phyloP scores from a whole-genome alignment of 306 rosid genomes.

The Cucumis melo region DNA sequence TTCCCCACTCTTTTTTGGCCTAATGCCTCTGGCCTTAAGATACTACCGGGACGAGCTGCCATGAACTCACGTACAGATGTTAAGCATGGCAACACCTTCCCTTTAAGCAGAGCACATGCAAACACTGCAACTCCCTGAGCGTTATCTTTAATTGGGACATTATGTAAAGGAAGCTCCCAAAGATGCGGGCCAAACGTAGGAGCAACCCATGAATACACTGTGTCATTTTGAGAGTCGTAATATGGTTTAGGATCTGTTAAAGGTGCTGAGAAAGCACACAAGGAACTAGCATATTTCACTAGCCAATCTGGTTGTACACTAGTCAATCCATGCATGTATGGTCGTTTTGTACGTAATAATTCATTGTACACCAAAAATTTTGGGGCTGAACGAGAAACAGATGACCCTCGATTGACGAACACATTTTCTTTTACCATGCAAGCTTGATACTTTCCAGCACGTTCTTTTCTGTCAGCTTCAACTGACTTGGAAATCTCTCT shows the following conservation, averaged over 20 bases:
- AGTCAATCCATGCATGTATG: constrained; percentile 86
- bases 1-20: constrained; percentile 77
- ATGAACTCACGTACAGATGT: constrained; percentile 36
- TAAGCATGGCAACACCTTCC: constrained; percentile 75
- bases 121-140: constrained; percentile 38
- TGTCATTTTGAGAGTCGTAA: constrained; percentile 52
- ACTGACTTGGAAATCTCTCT: constrained; percentile 29
- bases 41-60: constrained; percentile 63
- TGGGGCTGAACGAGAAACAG: constrained; percentile 51
- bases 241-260: constrained; percentile 46
- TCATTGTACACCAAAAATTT: constrained; percentile 87
- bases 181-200: constrained; percentile 66
- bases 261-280: constrained; percentile 53
- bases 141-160: constrained; percentile 24
- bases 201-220: constrained; percentile 41
- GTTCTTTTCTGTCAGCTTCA: constrained; percentile 28
- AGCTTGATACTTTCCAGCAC: constrained; percentile 47
- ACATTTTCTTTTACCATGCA: constrained; percentile 55
- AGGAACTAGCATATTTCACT: constrained; percentile 55
- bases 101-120: constrained; percentile 70
- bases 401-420: constrained; percentile 62
- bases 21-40: constrained; percentile 59
- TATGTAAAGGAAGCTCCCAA: constrained; percentile 68
- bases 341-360: constrained; percentile 51
- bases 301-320: constrained; percentile 74